Conservation (phyloP, 2,329 filamentous ascomycete species). For the Epichloe scottii region DNA sequence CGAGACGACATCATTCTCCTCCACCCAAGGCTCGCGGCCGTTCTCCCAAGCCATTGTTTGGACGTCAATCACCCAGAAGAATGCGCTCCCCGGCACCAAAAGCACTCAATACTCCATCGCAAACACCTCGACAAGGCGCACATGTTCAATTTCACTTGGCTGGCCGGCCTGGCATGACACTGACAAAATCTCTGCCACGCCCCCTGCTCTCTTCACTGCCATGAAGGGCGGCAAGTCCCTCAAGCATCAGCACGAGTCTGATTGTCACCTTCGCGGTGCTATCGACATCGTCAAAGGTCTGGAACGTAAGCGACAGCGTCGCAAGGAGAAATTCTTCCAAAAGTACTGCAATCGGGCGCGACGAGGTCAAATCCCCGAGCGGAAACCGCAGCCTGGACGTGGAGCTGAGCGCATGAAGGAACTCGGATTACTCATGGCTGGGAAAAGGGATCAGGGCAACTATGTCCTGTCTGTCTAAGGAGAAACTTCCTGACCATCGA, state of each 20-base stretch:
- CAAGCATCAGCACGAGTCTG: conserved; percentile 21
- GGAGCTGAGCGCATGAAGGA: conserved; percentile 78
- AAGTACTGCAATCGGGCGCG: conserved; percentile 78
- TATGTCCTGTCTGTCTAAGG: conserved; percentile 62
- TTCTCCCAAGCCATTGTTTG: conserved; percentile 40
- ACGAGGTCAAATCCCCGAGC: conserved; percentile 49
- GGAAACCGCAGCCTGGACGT: conserved; percentile 65
- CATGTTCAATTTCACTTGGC: conserved; percentile 24
- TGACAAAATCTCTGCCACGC: conserved; percentile 79
- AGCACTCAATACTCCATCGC: conserved; percentile 21
- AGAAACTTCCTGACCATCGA: conserved; percentile 4
- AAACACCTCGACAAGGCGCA: conserved; percentile 27
- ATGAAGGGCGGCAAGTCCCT: conserved; percentile 30
- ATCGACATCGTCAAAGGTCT: conserved; percentile 96
- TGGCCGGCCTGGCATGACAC: conserved; percentile 54
- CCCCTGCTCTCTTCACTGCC: conserved; percentile 58
- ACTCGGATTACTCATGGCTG: conserved; percentile 78
- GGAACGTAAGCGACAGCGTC: conserved; percentile 84
- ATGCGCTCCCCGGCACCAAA: conserved; percentile 57
- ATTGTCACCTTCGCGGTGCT: conserved; percentile 71
- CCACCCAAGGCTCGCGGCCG: conserved; percentile 25
- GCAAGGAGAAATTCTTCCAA: conserved; percentile 83
- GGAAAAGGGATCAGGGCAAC: conserved; percentile 60
- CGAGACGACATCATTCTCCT: conserved; percentile 20
- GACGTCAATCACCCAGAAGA: conserved; percentile 56